Base-by-base conservation (phyloP, 257 asterid species). In the Vinca minor region DNA sequence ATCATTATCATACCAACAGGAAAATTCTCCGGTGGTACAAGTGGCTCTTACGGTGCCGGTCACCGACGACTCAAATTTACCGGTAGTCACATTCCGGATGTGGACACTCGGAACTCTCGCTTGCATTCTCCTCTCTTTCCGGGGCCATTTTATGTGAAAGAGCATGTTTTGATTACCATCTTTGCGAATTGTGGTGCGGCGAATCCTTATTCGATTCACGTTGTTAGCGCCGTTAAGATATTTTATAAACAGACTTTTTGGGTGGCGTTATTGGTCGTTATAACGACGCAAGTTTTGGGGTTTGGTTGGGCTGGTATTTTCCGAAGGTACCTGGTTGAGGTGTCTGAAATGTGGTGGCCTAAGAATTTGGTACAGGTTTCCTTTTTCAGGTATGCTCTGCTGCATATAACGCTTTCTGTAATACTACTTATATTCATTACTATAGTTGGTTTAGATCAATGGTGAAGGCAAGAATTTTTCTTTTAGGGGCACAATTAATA, bases 301-400 rank as follows among this genome's bases (percentile, higher is more conserved):
- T 71, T 64, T 14, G 71, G 71, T 8, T 88, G 96, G 96, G 98
- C 98, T 1, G 98, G 98, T 20, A 79, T 91, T 6, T 84, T 84
- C 70, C 84, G 98, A 53, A 74, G 84, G 71, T 86, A 77, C 74
- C 62, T 91, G 82, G 98, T 91, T 29, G 96, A 91, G 77, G 96
- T 95, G 31, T 95, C 92, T 3, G 81, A 85, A n/a, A 88, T 91
- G 98, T 91, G 98, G 98, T 91, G 98, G 98, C 96, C 98, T 15
- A 89, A 86, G 45, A 91, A 91, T 70, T 94, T 91, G 6, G 96
- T 91, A 46, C 98, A 91, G 73, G 96, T 91, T 8, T 91, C 98
- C 34, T 78, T 91, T 6, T 91, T 91, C 83, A 88, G 98, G 98
- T 87, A 64, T 29, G 31, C 20, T 18, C 42, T 53, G 41, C 1